phyloP scores from a whole-genome alignment of 192 early-diverging fungal genomes.

The Podila minutissima region DNA sequence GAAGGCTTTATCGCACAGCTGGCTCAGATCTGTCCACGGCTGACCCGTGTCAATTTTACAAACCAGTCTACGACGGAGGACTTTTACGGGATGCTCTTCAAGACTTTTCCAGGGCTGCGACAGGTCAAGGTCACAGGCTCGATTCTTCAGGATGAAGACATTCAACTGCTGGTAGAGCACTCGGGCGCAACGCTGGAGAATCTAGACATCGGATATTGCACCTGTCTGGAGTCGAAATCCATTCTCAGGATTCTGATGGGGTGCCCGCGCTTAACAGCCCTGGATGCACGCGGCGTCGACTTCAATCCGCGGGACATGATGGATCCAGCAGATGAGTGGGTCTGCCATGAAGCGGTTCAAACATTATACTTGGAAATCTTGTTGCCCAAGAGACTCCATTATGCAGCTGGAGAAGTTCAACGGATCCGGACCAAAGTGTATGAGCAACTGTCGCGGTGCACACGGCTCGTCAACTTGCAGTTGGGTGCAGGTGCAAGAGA shows the following conservation, averaged over 20 bases:
- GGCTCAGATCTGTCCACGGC: not conserved
- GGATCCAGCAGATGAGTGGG: constrained; percentile 26
- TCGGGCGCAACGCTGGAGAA: not conserved
- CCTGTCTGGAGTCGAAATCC: constrained; percentile 18
- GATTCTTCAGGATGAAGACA: constrained; percentile 5
- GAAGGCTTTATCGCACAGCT: constrained; percentile 9
- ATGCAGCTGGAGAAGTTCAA: constrained; percentile 15
- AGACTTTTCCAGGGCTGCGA: constrained; percentile 1
- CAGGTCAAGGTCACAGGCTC: constrained; percentile 12
- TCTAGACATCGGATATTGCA: constrained; percentile 21
- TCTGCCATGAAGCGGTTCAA: constrained; percentile 1
- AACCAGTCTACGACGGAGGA: constrained; percentile 21
- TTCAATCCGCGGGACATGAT: constrained; percentile 45
- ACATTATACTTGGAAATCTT: constrained; percentile 23
- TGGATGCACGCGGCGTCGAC: constrained; percentile 30
- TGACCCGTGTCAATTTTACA: constrained; percentile 19
- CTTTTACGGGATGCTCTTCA: constrained; percentile 21
- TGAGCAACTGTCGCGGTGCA: constrained; percentile 17
- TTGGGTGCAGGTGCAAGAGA: constrained; percentile 30
- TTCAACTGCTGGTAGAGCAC: constrained; percentile 14
- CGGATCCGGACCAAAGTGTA: constrained; percentile 20
- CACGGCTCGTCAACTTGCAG: constrained; percentile 2
- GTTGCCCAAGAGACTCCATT: constrained; percentile 24
- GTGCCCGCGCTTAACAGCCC: constrained; percentile 6
- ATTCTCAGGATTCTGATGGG: constrained; percentile 11